Evolutionary conservation across 2,329 filamentous ascomycete genomes (phyloP), one percentile per base, ranked within the genome.

Genomic region (Pezicula neosporulosa): DNA sequence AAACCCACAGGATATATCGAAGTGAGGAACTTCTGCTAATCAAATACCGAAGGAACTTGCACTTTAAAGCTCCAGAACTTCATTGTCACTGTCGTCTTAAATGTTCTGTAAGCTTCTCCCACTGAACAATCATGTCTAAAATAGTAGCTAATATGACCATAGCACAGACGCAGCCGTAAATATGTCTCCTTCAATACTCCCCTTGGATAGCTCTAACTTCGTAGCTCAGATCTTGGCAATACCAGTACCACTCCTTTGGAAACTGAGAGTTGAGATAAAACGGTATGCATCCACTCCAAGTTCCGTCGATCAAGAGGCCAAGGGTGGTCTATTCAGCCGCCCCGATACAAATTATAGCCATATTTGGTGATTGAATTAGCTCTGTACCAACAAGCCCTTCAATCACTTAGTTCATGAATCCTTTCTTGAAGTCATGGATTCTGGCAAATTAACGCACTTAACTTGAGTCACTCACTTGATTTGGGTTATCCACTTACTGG

Each of bases 21-120:
- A 24, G 24, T 42, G 18, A 13, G 12, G 24, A 45, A 45, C 19
- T 13, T 27, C 2, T 28, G 16, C 24, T 37, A 44, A 47, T 21
- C 24, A 16, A n/a, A 30, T 15, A 16, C 39, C 24, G 9, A n/a
- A 50, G 38, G 13, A 24, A 28, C 43, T 44, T 56, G 54, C 39
- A 56, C 52, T 33, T 39, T 56, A 15, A 54, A 54, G 30, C 44
- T 50, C 18, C 54, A 56, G 27, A 54, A 54, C 28, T 56, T 56
- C 24, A 18, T 52, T 30, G 48, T 54, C 2, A 50, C 47, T 18
- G 52, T 54, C n/a, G 47, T 56, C n/a, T 41, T 56, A 4, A 56
- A 56, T 37, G 54, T 52, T 6, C 27, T 56, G 52, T 55, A 39
- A 49, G 52, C 36, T 6, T 39, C 35, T 18, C 7, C 35, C 21